Percentiles rank a stretch among this genome's conserved stretches.
phyloP scores from a whole-genome alignment of 139 green algal species.

The Ulvella scutata region DNA sequence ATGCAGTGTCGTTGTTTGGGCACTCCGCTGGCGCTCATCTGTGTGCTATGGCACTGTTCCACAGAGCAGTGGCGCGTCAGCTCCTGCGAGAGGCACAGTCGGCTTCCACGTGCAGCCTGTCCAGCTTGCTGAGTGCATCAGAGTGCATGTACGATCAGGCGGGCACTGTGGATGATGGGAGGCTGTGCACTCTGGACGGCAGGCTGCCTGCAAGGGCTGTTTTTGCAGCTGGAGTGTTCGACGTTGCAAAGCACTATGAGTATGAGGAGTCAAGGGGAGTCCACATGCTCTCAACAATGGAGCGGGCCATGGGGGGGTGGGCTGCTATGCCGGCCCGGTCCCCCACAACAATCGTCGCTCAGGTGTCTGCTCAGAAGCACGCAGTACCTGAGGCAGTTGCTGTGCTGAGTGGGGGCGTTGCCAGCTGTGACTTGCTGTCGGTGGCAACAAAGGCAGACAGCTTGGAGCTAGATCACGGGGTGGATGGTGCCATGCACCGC shows the following conservation, averaged over 20 bases:
- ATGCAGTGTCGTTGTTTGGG: conserved; percentile 38
- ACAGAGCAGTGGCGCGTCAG: conserved; percentile 17
- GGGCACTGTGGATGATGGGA: conserved; percentile 3
- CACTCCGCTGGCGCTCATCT: conserved; percentile 65
- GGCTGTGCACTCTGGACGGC: conserved; percentile 1
- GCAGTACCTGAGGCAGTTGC: no score
- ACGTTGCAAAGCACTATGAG: conserved; percentile 66
- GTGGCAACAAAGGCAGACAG: no score
- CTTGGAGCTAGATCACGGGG: no score
- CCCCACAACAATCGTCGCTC: conserved; percentile 39
- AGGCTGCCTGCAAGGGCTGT: conserved; percentile 28
- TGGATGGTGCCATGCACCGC: no score
- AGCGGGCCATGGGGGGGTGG: conserved; percentile 46
- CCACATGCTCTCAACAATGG: conserved; percentile 66
- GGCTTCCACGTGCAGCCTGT: no score
- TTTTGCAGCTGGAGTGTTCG: conserved; percentile 47
- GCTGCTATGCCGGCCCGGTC: conserved; percentile 42
- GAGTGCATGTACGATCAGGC: no score
- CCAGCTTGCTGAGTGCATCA: no score
- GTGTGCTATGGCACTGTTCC: conserved; percentile 43
- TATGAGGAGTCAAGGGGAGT: conserved; percentile 55
- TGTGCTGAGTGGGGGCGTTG: no score
- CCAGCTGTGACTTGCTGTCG: no score
- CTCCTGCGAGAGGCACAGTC: background rate
- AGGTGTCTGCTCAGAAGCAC: no score